These are phyloP conservation scores for Aureobasidium vineae DNA, from an alignment of 2,329 filamentous ascomycete species.

Conservation along the genomic window DNA sequence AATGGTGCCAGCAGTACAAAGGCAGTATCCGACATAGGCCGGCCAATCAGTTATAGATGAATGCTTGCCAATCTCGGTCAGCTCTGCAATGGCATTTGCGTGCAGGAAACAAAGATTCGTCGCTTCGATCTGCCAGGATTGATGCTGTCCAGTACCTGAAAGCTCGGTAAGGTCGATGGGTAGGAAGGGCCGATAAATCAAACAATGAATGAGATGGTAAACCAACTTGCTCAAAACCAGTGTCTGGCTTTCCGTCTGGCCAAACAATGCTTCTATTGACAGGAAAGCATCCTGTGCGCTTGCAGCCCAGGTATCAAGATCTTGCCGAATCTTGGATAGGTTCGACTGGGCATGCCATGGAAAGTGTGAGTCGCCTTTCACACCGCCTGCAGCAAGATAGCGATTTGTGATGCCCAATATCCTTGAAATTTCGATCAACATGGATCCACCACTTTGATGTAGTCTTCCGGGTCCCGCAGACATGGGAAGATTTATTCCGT, in stretches of 20 bases:
- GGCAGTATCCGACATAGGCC: conserved; percentile 80
- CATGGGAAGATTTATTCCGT: conserved; percentile 65
- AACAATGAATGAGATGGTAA: conserved; percentile 81
- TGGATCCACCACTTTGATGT: conserved; percentile 70
- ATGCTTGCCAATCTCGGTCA: conserved; percentile 75
- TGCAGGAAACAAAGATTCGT: conserved; percentile 85
- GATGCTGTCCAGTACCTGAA: conserved; percentile 75
- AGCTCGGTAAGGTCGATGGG: conserved; percentile 81
- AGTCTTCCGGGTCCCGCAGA: conserved; percentile 57
- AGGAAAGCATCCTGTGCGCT: conserved; percentile 77
- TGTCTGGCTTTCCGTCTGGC: conserved; percentile 73
- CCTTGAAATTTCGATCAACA: conserved; percentile 81
- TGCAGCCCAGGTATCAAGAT: conserved; percentile 80
- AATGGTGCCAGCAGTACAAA: conserved; percentile 82
- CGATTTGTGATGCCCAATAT: conserved; percentile 80
- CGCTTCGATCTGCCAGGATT: conserved; percentile 90
- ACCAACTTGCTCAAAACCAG: conserved; percentile 81
- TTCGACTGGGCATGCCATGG: conserved; percentile 87
- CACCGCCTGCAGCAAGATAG: conserved; percentile 79
- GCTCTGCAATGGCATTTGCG: conserved; percentile 80
- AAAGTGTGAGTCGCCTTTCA: conserved; percentile 86
- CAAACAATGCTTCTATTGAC: conserved; percentile 71
- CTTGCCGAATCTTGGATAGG: conserved; percentile 79
- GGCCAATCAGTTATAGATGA: conserved; percentile 78
- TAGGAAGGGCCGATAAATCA: conserved; percentile 83